Evolutionary conservation across 768 basidiomycete species (phyloP).

Genomic region (Rhodotorula babjevae): DNA sequence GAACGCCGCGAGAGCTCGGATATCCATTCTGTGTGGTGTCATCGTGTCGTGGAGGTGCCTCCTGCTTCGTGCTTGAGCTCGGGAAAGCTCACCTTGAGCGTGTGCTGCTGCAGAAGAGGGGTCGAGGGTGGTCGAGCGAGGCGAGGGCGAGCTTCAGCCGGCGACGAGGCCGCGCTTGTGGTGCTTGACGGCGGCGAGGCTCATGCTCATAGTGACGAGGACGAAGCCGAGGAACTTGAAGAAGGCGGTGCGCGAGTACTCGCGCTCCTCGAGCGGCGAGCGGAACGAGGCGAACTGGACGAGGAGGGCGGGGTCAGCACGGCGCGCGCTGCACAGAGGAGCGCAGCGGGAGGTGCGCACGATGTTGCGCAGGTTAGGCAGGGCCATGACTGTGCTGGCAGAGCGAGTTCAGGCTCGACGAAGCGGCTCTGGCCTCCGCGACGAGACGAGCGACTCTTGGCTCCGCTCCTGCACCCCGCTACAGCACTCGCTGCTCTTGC

Average conservation of each 20-base stretch:
- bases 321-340: not conserved
- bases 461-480: too few species aligned
- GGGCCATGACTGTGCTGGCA: slow-evolving; percentile 8
- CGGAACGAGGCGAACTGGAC: slow-evolving; percentile 39
- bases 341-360: not conserved
- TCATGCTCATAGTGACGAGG: slow-evolving; percentile 6
- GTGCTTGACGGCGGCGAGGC: slow-evolving; percentile 25
- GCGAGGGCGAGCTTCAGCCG: not conserved
- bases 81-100: not conserved
- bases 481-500: too few species aligned
- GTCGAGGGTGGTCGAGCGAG: too few species aligned
- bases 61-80: not conserved
- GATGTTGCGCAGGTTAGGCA: slow-evolving; percentile 40
- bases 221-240: slow-evolving; percentile 36
- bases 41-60: not conserved
- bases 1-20: not conserved
- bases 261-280: slow-evolving; percentile 36
- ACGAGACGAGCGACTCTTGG: too few species aligned
- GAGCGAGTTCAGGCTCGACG: not conserved
- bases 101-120: too few species aligned
- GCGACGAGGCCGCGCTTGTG: not conserved
- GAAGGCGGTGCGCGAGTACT: slow-evolving; percentile 35
- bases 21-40: not conserved
- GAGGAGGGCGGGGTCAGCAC: not conserved
- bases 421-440: not conserved